Evolutionary conservation across 257 asterid genomes (phyloP).

Genomic region (Salvia rosmarinus): DNA sequence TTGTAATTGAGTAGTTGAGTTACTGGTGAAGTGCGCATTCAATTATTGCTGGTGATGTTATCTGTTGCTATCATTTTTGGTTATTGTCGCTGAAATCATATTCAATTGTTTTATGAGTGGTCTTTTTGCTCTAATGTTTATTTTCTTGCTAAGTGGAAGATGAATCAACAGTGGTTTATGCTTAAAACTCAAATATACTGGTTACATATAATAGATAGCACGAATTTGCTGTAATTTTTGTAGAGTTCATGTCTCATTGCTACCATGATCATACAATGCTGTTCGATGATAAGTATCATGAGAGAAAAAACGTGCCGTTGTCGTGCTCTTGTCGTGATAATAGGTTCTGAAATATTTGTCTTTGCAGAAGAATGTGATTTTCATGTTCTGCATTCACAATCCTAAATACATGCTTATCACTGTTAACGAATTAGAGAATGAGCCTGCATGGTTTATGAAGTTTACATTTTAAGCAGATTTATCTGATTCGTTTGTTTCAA

Average conservation of each 20-base stretch:
- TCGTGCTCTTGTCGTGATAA: neutral
- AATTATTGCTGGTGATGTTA: conserved; percentile 5
- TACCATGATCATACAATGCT: neutral
- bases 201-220: neutral
- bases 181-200: neutral
- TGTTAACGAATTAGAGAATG: neutral
- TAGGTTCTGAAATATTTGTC: no score
- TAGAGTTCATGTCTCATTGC: neutral
- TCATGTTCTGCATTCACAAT: neutral
- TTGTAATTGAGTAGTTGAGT: neutral
- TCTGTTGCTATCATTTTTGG: neutral
- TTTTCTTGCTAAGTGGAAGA: conserved; percentile 1
- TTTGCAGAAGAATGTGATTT: no score
- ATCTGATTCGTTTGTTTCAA: neutral
- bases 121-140: neutral
- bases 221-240: neutral
- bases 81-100: neutral
- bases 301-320: neutral
- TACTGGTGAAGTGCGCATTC: conserved; percentile 7
- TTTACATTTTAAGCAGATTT: neutral
- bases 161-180: neutral
- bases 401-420: neutral
- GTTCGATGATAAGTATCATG: neutral
- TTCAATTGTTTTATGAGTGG: neutral
- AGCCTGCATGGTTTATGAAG: no score